These are phyloP conservation scores for Exidia glandulosa DNA, from an alignment of 768 basidiomycete genomes.

Conservation along the genomic window DNA sequence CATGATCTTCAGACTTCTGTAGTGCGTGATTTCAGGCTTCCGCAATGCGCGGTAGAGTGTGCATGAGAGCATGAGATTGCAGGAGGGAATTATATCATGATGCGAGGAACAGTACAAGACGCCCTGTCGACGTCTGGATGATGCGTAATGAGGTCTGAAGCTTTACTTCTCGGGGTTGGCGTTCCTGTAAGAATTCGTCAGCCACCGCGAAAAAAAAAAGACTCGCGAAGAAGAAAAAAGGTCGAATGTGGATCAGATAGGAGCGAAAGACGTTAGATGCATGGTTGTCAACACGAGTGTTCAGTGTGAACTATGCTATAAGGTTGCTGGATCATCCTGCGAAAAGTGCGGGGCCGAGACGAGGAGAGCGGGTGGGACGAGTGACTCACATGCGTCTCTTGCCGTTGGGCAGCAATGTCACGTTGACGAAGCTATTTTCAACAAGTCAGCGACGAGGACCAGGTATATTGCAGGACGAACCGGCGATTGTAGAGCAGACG, in stretches of 20 bases:
- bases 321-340: conserved; percentile 15
- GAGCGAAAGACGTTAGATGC: conserved; percentile 98
- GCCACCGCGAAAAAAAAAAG: not conserved
- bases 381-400: conserved; percentile 92
- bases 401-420: conserved; percentile 80
- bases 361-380: not conserved
- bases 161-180: conserved; percentile 54
- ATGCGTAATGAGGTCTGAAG: not conserved
- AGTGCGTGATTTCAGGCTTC: not conserved
- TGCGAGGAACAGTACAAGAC: not conserved
- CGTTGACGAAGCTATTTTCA: conserved; percentile 66
- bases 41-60: not conserved
- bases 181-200: conserved; percentile 34
- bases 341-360: conserved; percentile 5
- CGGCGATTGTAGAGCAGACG: conserved; percentile 86
- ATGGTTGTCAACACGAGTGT: conserved; percentile 68
- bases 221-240: not conserved
- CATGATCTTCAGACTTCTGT: not conserved
- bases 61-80: not conserved
- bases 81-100: not conserved
- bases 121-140: not conserved
- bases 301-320: conserved; percentile 97
- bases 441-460: not conserved
- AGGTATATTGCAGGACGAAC: conserved; percentile 30
- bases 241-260: conserved; percentile 64